Evolutionary conservation across 169 alveolate genomes (phyloP).

Genomic region (Plasmodium blacklocki): DNA sequence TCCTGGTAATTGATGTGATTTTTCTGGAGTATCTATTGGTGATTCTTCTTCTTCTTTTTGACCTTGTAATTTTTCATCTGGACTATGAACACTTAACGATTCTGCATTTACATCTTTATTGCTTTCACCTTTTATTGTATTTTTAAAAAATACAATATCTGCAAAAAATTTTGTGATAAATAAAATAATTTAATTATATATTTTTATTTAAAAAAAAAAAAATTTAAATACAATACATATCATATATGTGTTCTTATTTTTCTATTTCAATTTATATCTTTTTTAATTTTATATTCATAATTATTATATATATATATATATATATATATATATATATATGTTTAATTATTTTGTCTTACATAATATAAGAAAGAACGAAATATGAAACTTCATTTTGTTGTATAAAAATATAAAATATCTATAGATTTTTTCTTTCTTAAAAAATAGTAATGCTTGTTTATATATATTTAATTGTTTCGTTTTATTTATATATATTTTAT

Average conservation of each 20-base stretch:
- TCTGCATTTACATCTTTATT: not conserved
- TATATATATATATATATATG: not conserved
- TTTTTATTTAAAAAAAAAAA: not conserved
- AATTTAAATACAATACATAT: too few relatives aligned
- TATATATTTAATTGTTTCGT: not conserved
- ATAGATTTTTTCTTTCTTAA: not conserved
- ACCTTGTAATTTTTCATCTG: too few relatives aligned
- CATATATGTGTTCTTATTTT: not conserved
- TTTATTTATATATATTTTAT: not conserved
- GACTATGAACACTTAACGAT: not conserved
- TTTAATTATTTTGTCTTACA: slow-evolving; percentile 23
- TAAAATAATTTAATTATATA: not conserved
- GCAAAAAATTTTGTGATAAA: not conserved
- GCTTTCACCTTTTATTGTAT: slow-evolving; percentile 11
- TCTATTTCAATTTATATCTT: not conserved
- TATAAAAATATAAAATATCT: not conserved
- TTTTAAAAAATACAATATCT: slow-evolving; percentile 16
- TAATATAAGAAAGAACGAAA: slow-evolving; percentile 30
- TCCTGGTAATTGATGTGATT: not conserved
- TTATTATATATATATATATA: too few relatives aligned
- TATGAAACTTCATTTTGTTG: slow-evolving; percentile 25
- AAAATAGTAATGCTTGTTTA: not conserved
- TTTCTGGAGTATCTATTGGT: not conserved
- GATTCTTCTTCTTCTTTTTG: not conserved
- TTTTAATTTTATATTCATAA: not conserved